Base-by-base conservation (phyloP, 2,329 filamentous ascomycete species). In the Pestalotiopsis fici region DNA sequence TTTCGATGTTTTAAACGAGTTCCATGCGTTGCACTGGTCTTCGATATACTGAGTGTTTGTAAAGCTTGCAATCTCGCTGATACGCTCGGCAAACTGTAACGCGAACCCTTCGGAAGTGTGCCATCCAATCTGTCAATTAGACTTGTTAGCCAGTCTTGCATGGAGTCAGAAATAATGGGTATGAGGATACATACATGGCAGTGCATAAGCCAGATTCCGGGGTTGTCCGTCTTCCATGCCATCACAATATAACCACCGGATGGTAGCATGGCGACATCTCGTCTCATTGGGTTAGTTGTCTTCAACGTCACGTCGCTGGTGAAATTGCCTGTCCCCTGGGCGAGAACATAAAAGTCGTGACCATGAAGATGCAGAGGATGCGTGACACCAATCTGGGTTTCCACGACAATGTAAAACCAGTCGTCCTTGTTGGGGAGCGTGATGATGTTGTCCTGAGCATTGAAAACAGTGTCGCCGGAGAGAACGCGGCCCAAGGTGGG, bases 141-240 rank as follows among this genome's bases (percentile, higher is more conserved):
- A 50, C 1, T n/a, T 50, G 43, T 50, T 21, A 50, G 43, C n/a
- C 5, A 50, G 43, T 50, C 6, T 7, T 3, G 18, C n/a, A 50
- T 9, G 18, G 1, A 23, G 43, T 23, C 43, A 50, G 18, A 50
- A 21, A 21, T 12, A 3, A 23, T 50, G 18, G 18, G 43, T n/a
- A 23, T 5, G 18, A 18, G 43, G 43, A n/a, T 21, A 50, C 43
- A 23, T 68, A 85, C 84, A 66, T 76, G 74, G 66, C 75, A 76
- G 67, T 76, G 75, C 73, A 82, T 77, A 13, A 83, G 71, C 82
- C 82, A 85, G 27, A 78, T 77, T 27, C 86, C 86, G 0, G 86
- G 86, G 70, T 88, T 88, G 73, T 88, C 83, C 1, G 82, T 80
- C 67, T 79, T 71, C 74, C 86, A 87, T 0, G 81, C 85, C 39